Percentiles rank a stretch among this genome's conserved stretches.
Conservation (phyloP, 257 asterid genomes). For the Gentiana straminea region DNA sequence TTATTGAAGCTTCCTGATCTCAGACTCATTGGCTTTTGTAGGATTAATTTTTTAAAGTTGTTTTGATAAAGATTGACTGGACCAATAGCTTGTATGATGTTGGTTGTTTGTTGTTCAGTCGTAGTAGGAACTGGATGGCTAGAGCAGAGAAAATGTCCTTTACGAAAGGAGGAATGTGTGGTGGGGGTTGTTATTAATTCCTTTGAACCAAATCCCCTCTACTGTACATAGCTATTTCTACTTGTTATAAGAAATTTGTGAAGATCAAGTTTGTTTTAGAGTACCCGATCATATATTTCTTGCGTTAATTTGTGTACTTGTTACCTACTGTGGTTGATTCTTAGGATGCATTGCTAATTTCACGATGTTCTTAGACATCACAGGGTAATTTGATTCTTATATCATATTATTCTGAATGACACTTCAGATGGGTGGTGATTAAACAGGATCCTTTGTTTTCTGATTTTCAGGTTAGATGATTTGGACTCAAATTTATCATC, state of each 20-base stretch:
- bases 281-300: too few relatives aligned
- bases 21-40: background rate
- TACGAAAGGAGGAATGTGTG: too few relatives aligned
- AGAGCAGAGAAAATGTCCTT: background rate
- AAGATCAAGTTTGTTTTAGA: background rate
- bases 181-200: background rate
- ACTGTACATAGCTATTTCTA: background rate
- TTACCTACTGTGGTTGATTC: background rate
- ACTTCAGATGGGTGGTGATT: constrained; percentile 5
- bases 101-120: background rate
- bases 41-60: background rate
- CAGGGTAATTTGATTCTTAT: background rate
- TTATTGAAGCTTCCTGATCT: background rate
- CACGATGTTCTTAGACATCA: background rate
- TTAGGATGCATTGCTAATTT: background rate
- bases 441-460: constrained; percentile 7
- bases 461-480: constrained; percentile 71
- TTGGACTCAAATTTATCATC: constrained; percentile 84
- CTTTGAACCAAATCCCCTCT: background rate
- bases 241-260: background rate
- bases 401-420: background rate
- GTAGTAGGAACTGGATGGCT: background rate
- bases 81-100: background rate
- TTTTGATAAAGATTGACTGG: background rate
- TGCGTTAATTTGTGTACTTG: too few relatives aligned